Conservation (phyloP, 208 protist species). For the Sergeia podlipaevii region DNA sequence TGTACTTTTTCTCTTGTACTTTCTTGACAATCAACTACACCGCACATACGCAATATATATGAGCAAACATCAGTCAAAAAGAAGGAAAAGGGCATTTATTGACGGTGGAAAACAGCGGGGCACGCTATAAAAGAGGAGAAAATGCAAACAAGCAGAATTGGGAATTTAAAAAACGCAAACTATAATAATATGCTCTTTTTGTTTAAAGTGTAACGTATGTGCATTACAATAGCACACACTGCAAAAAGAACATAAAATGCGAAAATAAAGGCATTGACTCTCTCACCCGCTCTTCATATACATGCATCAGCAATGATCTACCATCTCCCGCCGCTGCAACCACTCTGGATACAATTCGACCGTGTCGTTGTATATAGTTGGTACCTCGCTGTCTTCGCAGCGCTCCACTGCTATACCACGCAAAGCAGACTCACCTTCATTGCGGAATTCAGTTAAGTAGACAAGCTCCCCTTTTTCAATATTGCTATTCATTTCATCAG, state of each 20-base stretch:
- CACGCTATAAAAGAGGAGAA: no score
- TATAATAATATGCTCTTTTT: no score
- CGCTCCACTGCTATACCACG: slow-evolving; percentile 72
- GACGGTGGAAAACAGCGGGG: no score
- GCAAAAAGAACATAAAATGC: no score
- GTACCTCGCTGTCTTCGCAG: slow-evolving; percentile 70
- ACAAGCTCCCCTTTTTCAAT: slow-evolving; percentile 48
- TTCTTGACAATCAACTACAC: not conserved
- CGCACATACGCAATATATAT: not conserved
- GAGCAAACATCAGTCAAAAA: not conserved
- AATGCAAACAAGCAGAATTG: no score
- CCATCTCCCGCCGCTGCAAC: slow-evolving; percentile 15
- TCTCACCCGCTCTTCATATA: no score
- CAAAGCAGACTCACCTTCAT: not conserved
- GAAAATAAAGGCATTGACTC: no score
- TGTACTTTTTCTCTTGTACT: no score
- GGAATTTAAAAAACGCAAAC: no score
- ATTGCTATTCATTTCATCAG: slow-evolving; percentile 79
- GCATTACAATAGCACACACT: no score
- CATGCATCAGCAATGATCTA: not conserved
- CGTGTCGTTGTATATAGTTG: slow-evolving; percentile 8
- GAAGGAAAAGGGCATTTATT: no score
- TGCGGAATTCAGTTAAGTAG: slow-evolving; percentile 27
- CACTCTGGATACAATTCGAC: slow-evolving; percentile 53
- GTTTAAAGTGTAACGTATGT: no score